These are phyloP conservation scores for Isabelozyma pseudorhagii DNA, from an alignment of 805 yeast genomes.

Conservation along the genomic window DNA sequence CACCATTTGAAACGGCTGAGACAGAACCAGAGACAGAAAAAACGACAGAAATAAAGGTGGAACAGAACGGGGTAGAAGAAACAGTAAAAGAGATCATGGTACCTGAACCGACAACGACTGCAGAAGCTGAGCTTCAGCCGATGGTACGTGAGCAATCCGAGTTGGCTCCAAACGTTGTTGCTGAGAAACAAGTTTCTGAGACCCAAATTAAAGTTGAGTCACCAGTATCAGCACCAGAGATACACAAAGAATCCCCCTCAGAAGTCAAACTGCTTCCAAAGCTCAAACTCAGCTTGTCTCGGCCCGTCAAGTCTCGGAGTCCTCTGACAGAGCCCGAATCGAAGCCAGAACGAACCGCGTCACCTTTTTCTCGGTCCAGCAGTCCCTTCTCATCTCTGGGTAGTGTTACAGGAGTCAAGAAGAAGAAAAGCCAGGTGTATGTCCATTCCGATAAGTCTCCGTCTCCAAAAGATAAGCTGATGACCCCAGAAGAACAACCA, in stretches of 20 bases:
- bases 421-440: slow-evolving; percentile 26
- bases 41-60: background rate
- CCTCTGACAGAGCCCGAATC: background rate
- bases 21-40: background rate
- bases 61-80: background rate
- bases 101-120: background rate
- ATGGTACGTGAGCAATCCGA: background rate
- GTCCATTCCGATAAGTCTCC: slow-evolving; percentile 15
- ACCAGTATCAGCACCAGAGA: background rate
- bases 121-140: background rate
- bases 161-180: background rate
- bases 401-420: slow-evolving; percentile 8
- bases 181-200: background rate
- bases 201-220: no score
- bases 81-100: background rate
- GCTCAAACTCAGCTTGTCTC: background rate
- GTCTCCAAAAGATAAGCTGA: slow-evolving; percentile 4
- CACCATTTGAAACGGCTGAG: slow-evolving; percentile 26
- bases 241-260: background rate
- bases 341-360: slow-evolving; percentile 4
- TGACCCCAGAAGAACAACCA: slow-evolving; percentile 8
- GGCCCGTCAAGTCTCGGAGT: background rate
- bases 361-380: slow-evolving; percentile 12
- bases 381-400: slow-evolving; percentile 16
- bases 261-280: slow-evolving; percentile 1